Conservation (phyloP, 2,329 filamentous ascomycete species). For the Monilinia aucupariae region DNA sequence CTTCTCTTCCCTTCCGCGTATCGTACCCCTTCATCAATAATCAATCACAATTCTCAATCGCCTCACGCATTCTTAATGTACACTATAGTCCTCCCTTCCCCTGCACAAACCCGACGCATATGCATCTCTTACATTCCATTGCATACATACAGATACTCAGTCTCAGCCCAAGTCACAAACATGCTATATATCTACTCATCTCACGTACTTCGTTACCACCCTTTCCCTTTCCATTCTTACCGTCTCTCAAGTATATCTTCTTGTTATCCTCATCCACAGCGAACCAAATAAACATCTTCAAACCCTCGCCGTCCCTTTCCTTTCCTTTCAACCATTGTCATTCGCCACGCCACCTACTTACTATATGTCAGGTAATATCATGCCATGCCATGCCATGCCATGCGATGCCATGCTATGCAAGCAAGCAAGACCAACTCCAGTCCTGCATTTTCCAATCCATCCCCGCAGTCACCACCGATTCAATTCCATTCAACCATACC, state of each 20-base stretch:
- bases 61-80: slow-evolving; percentile 1
- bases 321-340: neutral
- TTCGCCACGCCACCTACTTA: neutral
- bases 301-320: neutral
- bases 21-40: neutral
- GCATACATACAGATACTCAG: neutral
- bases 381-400: neutral
- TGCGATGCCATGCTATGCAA: slow-evolving; percentile 3
- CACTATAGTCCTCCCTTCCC: neutral
- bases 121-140: slow-evolving; percentile 4
- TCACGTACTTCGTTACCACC: neutral
- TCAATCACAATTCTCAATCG: neutral
- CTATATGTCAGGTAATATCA: neutral
- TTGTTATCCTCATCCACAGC: neutral
- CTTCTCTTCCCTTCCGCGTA: neutral
- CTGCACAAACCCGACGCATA: slow-evolving; percentile 8
- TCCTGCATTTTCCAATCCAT: neutral
- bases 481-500: neutral
- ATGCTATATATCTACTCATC: neutral
- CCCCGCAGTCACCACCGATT: slow-evolving; percentile 10
- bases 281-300: neutral
- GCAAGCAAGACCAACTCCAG: slow-evolving; percentile 13
- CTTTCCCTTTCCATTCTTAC: neutral
- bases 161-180: neutral
- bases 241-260: neutral